Conservation (phyloP, 2,329 filamentous ascomycete genomes). For the Chalara sp. region DNA sequence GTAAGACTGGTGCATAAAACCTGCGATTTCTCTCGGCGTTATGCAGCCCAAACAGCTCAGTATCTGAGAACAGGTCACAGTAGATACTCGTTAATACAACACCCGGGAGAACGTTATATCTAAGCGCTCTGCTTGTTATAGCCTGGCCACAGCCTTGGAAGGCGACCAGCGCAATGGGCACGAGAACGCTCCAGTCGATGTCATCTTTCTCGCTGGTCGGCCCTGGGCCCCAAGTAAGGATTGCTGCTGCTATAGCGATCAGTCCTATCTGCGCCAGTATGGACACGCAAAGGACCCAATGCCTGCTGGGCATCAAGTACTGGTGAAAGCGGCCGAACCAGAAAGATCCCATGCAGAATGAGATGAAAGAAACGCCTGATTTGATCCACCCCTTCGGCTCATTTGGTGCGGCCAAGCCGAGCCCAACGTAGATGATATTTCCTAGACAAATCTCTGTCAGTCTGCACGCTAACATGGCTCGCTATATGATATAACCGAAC, state of each 20-base stretch:
- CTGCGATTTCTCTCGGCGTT: slow-evolving; percentile 46
- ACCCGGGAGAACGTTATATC: slow-evolving; percentile 62
- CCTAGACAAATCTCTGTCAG: slow-evolving; percentile 32
- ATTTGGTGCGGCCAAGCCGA: slow-evolving; percentile 57
- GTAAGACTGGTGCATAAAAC: slow-evolving; percentile 38
- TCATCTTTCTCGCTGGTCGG: slow-evolving; percentile 27
- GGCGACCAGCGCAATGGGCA: slow-evolving; percentile 63
- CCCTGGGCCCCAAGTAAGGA: slow-evolving; percentile 42
- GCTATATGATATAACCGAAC: slow-evolving; percentile 12
- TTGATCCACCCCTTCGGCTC: slow-evolving; percentile 60
- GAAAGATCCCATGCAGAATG: slow-evolving; percentile 67
- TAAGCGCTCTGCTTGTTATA: slow-evolving; percentile 61
- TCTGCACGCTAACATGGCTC: neutral
- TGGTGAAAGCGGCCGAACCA: slow-evolving; percentile 65
- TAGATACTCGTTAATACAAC: slow-evolving; percentile 76
- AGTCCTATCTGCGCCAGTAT: slow-evolving; percentile 47
- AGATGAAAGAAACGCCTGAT: slow-evolving; percentile 59
- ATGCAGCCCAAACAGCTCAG: slow-evolving; percentile 34
- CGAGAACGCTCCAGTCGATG: slow-evolving; percentile 51
- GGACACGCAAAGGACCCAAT: slow-evolving; percentile 58
- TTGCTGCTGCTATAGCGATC: slow-evolving; percentile 43
- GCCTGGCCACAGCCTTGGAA: slow-evolving; percentile 74
- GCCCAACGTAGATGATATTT: slow-evolving; percentile 73
- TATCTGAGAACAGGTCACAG: slow-evolving; percentile 71
- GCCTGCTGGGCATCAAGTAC: slow-evolving; percentile 49